Base-by-base conservation (phyloP, 495 filamentous ascomycete species). In the Podospora anserina region DNA sequence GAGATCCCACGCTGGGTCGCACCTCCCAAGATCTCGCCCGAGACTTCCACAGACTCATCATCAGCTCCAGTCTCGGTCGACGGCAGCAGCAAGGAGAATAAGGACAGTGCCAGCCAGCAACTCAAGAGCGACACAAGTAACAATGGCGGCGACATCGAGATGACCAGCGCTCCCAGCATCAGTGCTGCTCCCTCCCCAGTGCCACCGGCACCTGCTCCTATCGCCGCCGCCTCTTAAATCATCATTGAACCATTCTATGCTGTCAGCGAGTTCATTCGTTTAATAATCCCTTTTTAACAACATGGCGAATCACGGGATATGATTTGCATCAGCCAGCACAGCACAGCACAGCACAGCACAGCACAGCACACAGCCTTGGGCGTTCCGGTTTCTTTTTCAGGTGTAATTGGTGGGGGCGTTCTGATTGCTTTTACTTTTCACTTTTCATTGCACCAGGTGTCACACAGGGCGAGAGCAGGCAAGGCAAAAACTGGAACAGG, bases 1-100 rank as follows among this genome's bases (percentile, higher is more conserved):
- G 85, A 91, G 67, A 82, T 97, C 61, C 88, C 90, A 18, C 88
- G 90, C 64, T 99, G 95, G 95, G 89, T 88, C 55, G 88, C 91
- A 7, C 91, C 91, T 20, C 80, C 84, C 9, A 88, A 86, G 74
- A 65, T 83, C 0, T 77, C 71, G 67, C 79, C 79, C 7, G 78
- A 80, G 44, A 66, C 72, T 0, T 61, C 78, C 1, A 64, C 70
- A 27, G 81, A 78, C 27, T 78, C 74, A 56, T 79, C 74, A 6
- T 49, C 39, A 3, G 71, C 77, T 18, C 73, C 75, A 11, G 76
- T 74, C 15, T 88, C 84, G 20, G 88, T 83, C 27, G 89, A 91
- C 44, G 90, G 88, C 68, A 92, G 92, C 75, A 88, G 85, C 78
- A 96, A 95, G 77, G 85, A 90, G 77, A 90, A 90, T 71, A 87